Conservation (phyloP, 2,329 filamentous ascomycete genomes). For the Aspergillus persii region DNA sequence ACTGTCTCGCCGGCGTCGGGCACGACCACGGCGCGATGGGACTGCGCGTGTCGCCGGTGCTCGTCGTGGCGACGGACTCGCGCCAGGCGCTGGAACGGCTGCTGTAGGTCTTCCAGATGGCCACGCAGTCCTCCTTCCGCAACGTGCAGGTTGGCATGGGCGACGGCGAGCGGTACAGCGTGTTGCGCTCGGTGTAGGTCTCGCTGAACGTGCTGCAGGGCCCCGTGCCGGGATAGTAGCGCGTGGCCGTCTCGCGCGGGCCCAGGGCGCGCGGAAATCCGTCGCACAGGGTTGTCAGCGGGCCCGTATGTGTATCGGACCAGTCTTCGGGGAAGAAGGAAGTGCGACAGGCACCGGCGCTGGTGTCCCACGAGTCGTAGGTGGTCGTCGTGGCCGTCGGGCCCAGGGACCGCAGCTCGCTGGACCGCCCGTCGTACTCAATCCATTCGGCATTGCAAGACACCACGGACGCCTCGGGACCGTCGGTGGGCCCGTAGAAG, state of each 20-base stretch:
- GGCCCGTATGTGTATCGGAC: constrained; percentile 17
- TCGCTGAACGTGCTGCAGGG: constrained; percentile 11
- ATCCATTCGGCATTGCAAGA: constrained; percentile 22
- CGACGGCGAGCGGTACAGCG: constrained; percentile 12
- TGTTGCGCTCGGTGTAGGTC: not conserved
- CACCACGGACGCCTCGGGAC: constrained; percentile 18
- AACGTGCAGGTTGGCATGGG: constrained; percentile 13
- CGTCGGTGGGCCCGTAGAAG: constrained; percentile 23
- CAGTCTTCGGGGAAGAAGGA: constrained; percentile 9
- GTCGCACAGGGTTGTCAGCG: constrained; percentile 23
- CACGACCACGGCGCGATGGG: constrained; percentile 16
- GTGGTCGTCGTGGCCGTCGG: constrained; percentile 13
- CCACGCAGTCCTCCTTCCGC: constrained; percentile 18
- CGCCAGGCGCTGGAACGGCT: constrained; percentile 10
- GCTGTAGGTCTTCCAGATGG: constrained; percentile 22
- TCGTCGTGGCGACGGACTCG: constrained; percentile 3
- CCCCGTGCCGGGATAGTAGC: constrained; percentile 20
- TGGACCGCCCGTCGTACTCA: constrained; percentile 15
- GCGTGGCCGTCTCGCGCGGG: constrained; percentile 14
- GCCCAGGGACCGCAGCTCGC: constrained; percentile 16
- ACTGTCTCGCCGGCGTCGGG: constrained; percentile 6
- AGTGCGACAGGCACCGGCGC: constrained; percentile 18
- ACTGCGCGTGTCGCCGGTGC: constrained; percentile 19
- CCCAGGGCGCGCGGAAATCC: constrained; percentile 19
- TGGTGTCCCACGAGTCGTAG: constrained; percentile 15